phyloP scores from a whole-genome alignment of 164 flowering plant genomes.

The Aristolochia fimbriata region DNA sequence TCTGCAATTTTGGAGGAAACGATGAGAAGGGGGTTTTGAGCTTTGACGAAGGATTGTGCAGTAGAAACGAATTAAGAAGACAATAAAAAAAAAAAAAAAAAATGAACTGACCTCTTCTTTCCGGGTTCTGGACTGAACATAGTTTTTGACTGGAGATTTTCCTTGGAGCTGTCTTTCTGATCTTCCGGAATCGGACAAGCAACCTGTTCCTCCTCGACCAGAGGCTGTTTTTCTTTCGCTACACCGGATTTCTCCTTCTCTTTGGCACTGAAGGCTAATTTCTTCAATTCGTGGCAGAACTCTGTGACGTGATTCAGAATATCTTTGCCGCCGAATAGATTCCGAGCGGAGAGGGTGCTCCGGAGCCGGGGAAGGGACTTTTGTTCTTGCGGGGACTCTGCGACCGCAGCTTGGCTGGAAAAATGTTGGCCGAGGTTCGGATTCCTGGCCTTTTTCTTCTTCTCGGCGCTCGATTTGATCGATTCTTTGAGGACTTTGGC shows the following conservation, averaged over 20 bases:
- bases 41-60: neutral
- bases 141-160: slow-evolving; percentile 22
- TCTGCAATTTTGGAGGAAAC: neutral
- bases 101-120: slow-evolving; percentile 10
- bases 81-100: too few relatives aligned
- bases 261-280: slow-evolving; percentile 40
- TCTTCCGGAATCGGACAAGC: slow-evolving; percentile 6
- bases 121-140: slow-evolving; percentile 9
- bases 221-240: slow-evolving; percentile 40
- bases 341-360: slow-evolving; percentile 61
- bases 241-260: slow-evolving; percentile 27
- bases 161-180: slow-evolving; percentile 23
- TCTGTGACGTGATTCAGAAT: slow-evolving; percentile 64
- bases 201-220: slow-evolving; percentile 31
- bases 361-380: slow-evolving; percentile 30
- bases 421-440: neutral
- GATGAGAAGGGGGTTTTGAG: neutral
- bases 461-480: slow-evolving; percentile 50
- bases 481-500: slow-evolving; percentile 26
- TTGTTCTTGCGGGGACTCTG: slow-evolving; percentile 12
- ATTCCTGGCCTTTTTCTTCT: slow-evolving; percentile 12
- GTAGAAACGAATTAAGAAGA: neutral
- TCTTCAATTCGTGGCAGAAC: slow-evolving; percentile 79
- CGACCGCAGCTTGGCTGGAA: neutral
- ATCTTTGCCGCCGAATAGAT: slow-evolving; percentile 59